Evolutionary conservation across 2,329 filamentous ascomycete species (phyloP).

Genomic region (Cercospora sesami): DNA sequence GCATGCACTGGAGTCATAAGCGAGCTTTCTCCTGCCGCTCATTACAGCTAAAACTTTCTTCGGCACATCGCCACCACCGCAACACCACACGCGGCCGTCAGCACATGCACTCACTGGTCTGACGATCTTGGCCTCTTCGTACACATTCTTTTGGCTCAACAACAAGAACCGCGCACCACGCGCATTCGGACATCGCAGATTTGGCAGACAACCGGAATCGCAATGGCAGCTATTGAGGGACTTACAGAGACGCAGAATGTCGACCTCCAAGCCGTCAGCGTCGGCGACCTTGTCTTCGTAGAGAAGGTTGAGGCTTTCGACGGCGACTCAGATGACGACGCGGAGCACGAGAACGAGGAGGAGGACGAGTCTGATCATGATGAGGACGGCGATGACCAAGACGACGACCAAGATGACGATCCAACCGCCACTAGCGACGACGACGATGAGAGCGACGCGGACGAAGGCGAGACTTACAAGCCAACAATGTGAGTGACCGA

Average conservation of each 20-base stretch:
- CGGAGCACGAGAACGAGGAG: slow-evolving; percentile 14
- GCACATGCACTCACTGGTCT: neutral
- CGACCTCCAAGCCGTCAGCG: slow-evolving; percentile 18
- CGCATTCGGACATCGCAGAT: neutral
- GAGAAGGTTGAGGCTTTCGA: slow-evolving; percentile 15
- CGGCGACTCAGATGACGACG: slow-evolving; percentile 14
- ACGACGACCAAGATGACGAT: neutral
- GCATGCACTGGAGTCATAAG: neutral
- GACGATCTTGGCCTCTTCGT: neutral
- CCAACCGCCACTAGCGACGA: slow-evolving; percentile 16
- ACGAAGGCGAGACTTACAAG: neutral
- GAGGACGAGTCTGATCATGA: slow-evolving; percentile 10
- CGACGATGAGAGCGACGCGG: slow-evolving; percentile 9
- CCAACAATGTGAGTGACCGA: slow-evolving; percentile 13
- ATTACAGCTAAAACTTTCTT: neutral
- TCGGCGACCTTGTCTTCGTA: slow-evolving; percentile 28
- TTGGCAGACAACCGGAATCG: neutral
- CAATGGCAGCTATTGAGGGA: slow-evolving; percentile 26
- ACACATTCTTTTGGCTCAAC: neutral
- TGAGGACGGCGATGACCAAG: neutral
- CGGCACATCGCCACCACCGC: neutral
- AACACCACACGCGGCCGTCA: neutral
- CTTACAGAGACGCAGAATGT: slow-evolving; percentile 21
- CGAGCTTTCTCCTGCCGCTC: neutral
- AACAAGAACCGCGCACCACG: neutral